These are phyloP conservation scores for Malassezia restricta DNA, from an alignment of 1,284 basidiomycete species.

Conservation along the genomic window DNA sequence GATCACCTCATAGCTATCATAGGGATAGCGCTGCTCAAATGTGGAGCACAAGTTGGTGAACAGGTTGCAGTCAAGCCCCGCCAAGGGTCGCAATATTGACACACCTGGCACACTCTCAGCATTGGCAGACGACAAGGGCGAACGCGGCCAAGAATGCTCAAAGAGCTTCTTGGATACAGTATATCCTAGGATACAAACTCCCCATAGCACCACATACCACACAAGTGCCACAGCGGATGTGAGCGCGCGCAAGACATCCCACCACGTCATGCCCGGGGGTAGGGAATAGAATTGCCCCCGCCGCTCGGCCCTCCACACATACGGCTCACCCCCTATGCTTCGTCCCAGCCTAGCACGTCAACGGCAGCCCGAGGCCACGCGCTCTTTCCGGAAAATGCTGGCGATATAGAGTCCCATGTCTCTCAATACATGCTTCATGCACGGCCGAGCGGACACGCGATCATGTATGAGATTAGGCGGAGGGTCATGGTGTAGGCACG, in stretches of 20 bases:
- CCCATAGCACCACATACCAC: conserved; percentile 66
- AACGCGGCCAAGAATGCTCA: conserved; percentile 15
- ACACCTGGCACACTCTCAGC: conserved; percentile 51
- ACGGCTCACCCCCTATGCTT: background rate
- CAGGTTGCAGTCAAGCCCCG: conserved; percentile 40
- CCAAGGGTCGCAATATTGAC: conserved; percentile 38
- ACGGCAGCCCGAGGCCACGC: background rate
- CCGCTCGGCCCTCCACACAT: too few relatives aligned
- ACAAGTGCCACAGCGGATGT: conserved; percentile 8
- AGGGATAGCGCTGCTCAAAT: conserved; percentile 39
- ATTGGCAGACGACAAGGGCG: conserved; percentile 13
- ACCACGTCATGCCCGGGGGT: conserved; percentile 20
- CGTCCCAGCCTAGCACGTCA: background rate
- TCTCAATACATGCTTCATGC: too few relatives aligned
- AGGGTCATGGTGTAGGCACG: background rate
- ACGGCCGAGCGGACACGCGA: too few relatives aligned
- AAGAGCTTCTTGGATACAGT: conserved; percentile 31
- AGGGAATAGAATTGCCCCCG: too few relatives aligned
- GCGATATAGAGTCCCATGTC: too few relatives aligned
- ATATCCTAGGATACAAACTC: conserved; percentile 64
- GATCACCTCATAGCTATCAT: conserved; percentile 34
- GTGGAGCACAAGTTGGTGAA: conserved; percentile 36
- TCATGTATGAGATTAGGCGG: too few relatives aligned
- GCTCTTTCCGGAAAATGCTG: too few relatives aligned
- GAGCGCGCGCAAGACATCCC: background rate